These are phyloP conservation scores for Trametes hirsuta DNA, from an alignment of 1,284 basidiomycete species.

Conservation along the genomic window DNA sequence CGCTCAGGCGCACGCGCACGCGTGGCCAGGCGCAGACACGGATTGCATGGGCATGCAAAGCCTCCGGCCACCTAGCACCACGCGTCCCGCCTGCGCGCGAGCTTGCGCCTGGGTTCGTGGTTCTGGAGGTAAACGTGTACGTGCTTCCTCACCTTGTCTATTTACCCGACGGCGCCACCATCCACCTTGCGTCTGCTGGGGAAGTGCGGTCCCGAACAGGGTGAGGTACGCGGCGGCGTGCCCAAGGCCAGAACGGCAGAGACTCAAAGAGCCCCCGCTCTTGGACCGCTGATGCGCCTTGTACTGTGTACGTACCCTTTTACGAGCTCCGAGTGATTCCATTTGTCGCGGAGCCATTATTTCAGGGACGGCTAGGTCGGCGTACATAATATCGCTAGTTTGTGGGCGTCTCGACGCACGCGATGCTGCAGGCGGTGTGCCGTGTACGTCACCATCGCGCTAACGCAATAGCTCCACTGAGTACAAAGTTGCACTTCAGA, in stretches of 20 bases:
- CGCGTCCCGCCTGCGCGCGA: background rate
- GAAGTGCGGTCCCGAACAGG: constrained; percentile 12
- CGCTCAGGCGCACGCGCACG: background rate
- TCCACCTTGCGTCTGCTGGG: background rate
- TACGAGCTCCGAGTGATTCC: background rate
- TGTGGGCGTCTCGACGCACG: constrained; percentile 1
- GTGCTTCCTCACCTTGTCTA: background rate
- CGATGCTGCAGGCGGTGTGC: background rate
- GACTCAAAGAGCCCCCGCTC: too few relatives aligned
- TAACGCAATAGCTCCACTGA: background rate
- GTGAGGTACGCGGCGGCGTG: background rate
- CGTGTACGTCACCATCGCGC: constrained; percentile 9
- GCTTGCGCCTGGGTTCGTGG: background rate
- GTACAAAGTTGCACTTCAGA: background rate
- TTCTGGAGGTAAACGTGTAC: constrained; percentile 4
- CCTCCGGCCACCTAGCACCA: background rate
- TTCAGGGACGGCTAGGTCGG: background rate
- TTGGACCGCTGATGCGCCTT: background rate
- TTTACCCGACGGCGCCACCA: background rate
- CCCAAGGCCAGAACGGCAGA: background rate
- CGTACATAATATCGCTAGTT: constrained; percentile 3
- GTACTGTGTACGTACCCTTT: background rate
- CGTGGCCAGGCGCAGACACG: background rate
- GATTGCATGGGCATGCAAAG: background rate
- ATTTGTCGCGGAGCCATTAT: constrained; percentile 1